Conservation (phyloP, 148 eudicot species). For the Gaultheria prostrata region DNA sequence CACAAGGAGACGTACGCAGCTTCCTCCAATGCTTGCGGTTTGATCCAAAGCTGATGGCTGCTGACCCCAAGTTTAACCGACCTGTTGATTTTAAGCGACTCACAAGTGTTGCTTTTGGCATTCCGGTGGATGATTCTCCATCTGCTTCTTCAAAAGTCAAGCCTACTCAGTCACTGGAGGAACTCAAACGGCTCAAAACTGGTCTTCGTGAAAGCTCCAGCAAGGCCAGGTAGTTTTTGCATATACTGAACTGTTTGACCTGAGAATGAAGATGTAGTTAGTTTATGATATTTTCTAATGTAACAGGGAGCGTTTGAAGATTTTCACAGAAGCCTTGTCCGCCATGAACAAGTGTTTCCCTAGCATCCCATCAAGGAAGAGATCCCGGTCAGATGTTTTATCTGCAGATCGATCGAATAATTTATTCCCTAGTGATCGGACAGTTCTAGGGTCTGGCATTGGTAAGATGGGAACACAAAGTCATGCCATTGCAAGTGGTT, state of each 20-base stretch:
- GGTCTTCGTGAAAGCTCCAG: conserved; percentile 43
- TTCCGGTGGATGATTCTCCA: conserved; percentile 48
- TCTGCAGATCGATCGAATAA: conserved; percentile 39
- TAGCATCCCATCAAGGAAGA: conserved; percentile 50
- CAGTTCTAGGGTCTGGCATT: conserved; percentile 36
- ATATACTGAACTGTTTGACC: conserved; percentile 6
- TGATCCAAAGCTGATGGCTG: conserved; percentile 45
- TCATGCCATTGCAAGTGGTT: conserved; percentile 37
- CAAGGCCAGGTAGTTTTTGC: conserved; percentile 48
- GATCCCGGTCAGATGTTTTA: conserved; percentile 50
- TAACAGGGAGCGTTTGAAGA: conserved; percentile 58
- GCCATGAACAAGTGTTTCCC: conserved; percentile 60
- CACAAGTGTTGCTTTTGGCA: conserved; percentile 42
- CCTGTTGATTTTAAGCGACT: conserved; percentile 47
- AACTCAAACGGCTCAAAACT: conserved; percentile 47
- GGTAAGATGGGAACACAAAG: conserved; percentile 47
- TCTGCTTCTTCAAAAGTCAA: conserved; percentile 44
- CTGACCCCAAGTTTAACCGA: conserved; percentile 41
- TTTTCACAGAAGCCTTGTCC: conserved; percentile 44
- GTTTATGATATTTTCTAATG: conserved; percentile 12
- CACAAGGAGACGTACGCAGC: conserved; percentile 50
- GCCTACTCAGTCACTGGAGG: conserved; percentile 32
- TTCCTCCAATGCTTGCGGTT: conserved; percentile 57
- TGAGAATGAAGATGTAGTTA: background rate
- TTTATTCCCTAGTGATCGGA: conserved; percentile 34